Evolutionary conservation across 202 grass and related monocot genomes (phyloP).

Genomic region (Musa balbisiana): DNA sequence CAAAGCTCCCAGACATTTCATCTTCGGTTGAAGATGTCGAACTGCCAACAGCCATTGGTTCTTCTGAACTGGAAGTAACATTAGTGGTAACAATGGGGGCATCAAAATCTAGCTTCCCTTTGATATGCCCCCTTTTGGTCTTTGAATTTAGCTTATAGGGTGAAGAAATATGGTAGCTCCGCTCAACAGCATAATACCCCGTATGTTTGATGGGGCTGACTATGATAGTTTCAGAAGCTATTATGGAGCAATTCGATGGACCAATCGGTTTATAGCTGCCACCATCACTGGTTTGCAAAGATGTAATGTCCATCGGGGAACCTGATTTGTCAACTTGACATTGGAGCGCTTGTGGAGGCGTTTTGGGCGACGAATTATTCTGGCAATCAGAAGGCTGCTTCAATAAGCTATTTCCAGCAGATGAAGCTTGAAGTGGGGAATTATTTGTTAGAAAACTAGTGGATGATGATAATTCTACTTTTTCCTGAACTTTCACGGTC

Average conservation of each 20-base stretch:
- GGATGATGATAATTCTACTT: conserved; percentile 17
- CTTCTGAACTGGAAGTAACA: conserved; percentile 15
- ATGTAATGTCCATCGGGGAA: conserved; percentile 23
- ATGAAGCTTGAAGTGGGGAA: conserved; percentile 30
- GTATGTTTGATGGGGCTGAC: conserved; percentile 66
- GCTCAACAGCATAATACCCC: conserved; percentile 63
- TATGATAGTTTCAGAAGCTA: conserved; percentile 79
- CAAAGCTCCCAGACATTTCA: conserved; percentile 38
- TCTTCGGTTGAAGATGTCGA: conserved; percentile 38
- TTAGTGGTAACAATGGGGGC: conserved; percentile 26
- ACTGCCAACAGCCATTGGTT: conserved; percentile 24
- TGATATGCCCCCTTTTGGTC: conserved; percentile 65
- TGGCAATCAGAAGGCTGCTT: conserved; percentile 26
- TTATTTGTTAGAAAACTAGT: conserved; percentile 12
- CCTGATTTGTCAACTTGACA: conserved; percentile 13
- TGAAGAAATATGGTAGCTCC: conserved; percentile 83
- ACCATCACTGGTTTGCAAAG: conserved; percentile 9
- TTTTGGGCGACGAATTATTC: conserved; percentile 39
- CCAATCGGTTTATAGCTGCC: conserved; percentile 18
- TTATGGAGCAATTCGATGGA: conserved; percentile 55
- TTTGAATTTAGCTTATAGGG: conserved; percentile 47
- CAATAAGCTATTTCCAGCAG: conserved; percentile 58
- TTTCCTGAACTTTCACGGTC: not conserved
- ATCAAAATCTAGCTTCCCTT: conserved; percentile 75
- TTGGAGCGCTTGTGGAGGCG: conserved; percentile 30